Evolutionary conservation across 2,329 filamentous ascomycete species (phyloP).

Genomic region (Cladosporium velox): DNA sequence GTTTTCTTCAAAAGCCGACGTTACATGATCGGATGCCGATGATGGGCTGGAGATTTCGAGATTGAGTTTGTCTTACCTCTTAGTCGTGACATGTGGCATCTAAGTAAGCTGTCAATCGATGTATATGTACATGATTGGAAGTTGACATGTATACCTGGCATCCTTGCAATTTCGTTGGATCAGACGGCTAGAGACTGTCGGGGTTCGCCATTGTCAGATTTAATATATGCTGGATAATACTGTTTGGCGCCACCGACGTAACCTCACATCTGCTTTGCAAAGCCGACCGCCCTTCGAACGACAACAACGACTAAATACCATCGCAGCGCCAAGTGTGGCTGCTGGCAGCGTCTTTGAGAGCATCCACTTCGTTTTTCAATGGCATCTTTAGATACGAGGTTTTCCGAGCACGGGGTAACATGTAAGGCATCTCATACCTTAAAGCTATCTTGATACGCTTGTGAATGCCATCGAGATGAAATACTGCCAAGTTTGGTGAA

Average conservation of each 20-base stretch:
- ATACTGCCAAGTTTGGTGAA: not conserved
- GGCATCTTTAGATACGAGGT: not conserved
- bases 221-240: not conserved
- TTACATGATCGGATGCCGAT: not conserved
- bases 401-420: not conserved
- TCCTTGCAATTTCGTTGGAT: not conserved
- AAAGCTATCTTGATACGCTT: not conserved
- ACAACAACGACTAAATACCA: not conserved
- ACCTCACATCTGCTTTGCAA: not conserved
- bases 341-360: not conserved
- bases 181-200: not conserved
- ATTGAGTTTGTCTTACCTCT: not conserved
- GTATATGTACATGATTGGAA: not conserved
- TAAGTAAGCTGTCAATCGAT: not conserved
- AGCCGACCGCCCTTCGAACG: not conserved
- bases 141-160: not conserved
- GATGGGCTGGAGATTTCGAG: not conserved
- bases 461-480: not conserved
- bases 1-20: slow-evolving; percentile 5
- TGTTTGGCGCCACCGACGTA: not conserved
- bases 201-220: not conserved
- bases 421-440: not conserved
- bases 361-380: not conserved
- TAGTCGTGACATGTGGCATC: not conserved
- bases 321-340: not conserved